Evolutionary conservation across 2,329 filamentous ascomycete genomes (phyloP).

Genomic region (Apiospora marii): DNA sequence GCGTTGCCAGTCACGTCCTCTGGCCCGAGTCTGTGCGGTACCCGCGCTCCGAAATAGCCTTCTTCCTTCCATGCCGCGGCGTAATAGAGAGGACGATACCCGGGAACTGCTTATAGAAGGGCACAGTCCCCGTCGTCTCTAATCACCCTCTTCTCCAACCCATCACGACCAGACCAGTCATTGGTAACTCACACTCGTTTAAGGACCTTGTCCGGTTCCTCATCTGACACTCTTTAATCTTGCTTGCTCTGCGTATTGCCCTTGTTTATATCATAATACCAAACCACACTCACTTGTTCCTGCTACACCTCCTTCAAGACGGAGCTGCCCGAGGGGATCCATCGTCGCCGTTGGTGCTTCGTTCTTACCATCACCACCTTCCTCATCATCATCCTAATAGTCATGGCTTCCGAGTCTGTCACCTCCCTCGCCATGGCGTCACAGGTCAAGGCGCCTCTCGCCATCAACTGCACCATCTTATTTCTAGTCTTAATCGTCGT

Average conservation of each 20-base stretch:
- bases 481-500: constrained; percentile 13
- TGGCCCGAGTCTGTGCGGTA: background rate
- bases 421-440: constrained; percentile 16
- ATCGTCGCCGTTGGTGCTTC: background rate
- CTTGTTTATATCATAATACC: background rate
- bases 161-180: constrained; percentile 8
- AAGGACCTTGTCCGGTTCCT: background rate
- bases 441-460: background rate
- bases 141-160: background rate
- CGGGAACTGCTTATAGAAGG: background rate
- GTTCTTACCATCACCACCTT: background rate
- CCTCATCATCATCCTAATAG: background rate
- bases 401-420: constrained; percentile 8
- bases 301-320: background rate
- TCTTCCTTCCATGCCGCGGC: background rate
- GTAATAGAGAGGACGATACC: too few relatives aligned
- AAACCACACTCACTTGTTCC: background rate
- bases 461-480: constrained; percentile 21
- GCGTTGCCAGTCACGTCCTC: background rate
- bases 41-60: constrained; percentile 1
- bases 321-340: background rate
- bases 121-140: background rate
- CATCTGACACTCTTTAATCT: background rate
- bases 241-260: background rate
- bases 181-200: constrained; percentile 14